Conservation (phyloP, 73 alveolate species). For the Durusdinium trenchii region DNA sequence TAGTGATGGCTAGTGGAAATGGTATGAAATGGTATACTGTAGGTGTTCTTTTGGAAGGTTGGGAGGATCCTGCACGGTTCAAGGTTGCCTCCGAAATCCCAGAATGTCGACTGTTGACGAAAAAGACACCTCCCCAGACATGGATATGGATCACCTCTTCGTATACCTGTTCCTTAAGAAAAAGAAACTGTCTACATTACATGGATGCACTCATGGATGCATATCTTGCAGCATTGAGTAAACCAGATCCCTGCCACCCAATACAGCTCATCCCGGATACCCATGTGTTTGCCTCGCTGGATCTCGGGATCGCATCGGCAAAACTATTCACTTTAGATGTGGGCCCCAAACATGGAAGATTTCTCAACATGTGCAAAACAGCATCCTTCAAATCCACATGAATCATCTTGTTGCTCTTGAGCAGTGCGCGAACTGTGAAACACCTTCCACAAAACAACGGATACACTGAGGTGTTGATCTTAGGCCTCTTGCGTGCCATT, state of each 20-base stretch:
- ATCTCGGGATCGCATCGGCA: not conserved
- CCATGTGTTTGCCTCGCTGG: not conserved
- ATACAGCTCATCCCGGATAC: no score
- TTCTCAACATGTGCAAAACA: not conserved
- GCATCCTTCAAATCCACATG: not conserved
- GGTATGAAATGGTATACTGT: not conserved
- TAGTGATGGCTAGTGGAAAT: not conserved
- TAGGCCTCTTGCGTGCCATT: slow-evolving; percentile 39
- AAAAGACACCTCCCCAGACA: no score
- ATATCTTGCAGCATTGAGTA: no score
- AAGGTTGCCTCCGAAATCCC: not conserved
- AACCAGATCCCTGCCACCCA: no score
- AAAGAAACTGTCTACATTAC: not conserved
- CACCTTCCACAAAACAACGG: no score
- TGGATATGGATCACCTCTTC: no score
- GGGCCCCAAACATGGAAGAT: not conserved
- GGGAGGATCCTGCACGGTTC: not conserved
- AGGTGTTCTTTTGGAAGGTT: not conserved
- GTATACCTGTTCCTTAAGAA: not conserved
- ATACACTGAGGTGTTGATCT: slow-evolving; percentile 10
- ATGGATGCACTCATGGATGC: not conserved
- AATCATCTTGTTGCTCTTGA: not conserved
- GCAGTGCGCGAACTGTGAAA: not conserved
- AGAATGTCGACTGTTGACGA: no score
- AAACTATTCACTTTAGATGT: not conserved